Percentiles rank a stretch among this genome's conserved stretches.
Evolutionary conservation across 2,329 filamentous ascomycete species (phyloP).

Genomic region (Paecilomyces niveus): DNA sequence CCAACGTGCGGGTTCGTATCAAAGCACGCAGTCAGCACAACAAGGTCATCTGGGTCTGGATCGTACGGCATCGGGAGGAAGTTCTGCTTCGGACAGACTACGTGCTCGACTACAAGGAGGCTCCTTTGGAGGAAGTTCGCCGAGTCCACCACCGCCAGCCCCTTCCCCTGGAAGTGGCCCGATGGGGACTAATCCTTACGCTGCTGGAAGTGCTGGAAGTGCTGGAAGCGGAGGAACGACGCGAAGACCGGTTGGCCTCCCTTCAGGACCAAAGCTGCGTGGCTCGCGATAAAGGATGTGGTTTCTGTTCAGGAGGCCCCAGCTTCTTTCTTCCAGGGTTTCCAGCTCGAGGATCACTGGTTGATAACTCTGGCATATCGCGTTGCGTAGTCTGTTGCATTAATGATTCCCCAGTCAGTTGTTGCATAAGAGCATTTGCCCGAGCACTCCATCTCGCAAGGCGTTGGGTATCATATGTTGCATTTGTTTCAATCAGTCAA

Average conservation of each 20-base stretch:
- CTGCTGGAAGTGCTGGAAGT: background rate
- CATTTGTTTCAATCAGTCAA: background rate
- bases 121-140: slow-evolving; percentile 17
- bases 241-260: slow-evolving; percentile 24
- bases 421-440: background rate
- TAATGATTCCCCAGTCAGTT: background rate
- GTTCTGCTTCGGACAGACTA: slow-evolving; percentile 71
- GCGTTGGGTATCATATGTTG: background rate
- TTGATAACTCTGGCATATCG: background rate
- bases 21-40: slow-evolving; percentile 43
- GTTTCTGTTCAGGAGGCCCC: background rate
- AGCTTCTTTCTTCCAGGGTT: background rate
- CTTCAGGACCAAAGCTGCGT: slow-evolving; percentile 1
- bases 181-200: background rate
- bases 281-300: background rate
- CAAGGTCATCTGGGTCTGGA: slow-evolving; percentile 33
- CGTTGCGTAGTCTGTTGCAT: background rate
- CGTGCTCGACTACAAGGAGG: slow-evolving; percentile 73
- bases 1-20: slow-evolving; percentile 68
- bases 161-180: background rate
- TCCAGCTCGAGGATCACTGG: background rate
- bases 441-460: background rate
- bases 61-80: slow-evolving; percentile 30
- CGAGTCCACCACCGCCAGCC: slow-evolving; percentile 16
- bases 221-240: slow-evolving; percentile 17